These are phyloP conservation scores for Adansonia madagascariensis DNA, from an alignment of 441 rosid species.

Conservation along the genomic window DNA sequence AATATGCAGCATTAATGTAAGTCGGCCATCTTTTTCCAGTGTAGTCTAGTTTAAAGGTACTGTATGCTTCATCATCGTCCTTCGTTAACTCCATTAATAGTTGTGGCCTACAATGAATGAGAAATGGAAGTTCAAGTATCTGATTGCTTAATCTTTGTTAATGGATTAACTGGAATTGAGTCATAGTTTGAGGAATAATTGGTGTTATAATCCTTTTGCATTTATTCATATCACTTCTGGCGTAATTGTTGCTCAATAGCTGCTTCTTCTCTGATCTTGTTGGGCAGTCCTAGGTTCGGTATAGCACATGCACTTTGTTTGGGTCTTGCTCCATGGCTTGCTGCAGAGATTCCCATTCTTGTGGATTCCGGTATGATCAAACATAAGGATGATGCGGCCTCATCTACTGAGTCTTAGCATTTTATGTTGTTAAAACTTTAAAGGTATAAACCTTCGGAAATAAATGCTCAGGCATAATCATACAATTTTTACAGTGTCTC, in stretches of 20 bases:
- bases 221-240: neutral
- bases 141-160: neutral
- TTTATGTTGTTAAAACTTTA: neutral
- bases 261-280: slow-evolving; percentile 20
- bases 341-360: slow-evolving; percentile 92
- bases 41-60: neutral
- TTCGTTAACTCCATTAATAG: no score
- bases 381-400: slow-evolving; percentile 85
- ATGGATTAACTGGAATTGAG: neutral
- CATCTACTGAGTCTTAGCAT: slow-evolving; percentile 57
- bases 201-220: neutral
- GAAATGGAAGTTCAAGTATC: neutral
- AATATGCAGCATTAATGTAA: neutral
- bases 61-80: neutral
- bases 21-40: neutral
- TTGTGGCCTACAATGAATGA: neutral
- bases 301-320: slow-evolving; percentile 95
- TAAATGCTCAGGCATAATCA: slow-evolving; percentile 25
- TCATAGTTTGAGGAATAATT: neutral
- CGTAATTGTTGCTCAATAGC: slow-evolving; percentile 17
- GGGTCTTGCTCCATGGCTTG: slow-evolving; percentile 99
- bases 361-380: slow-evolving; percentile 95
- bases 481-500: slow-evolving; percentile 16
- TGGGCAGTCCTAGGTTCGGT: slow-evolving; percentile 84
- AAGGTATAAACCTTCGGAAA: slow-evolving; percentile 11